A percentile compares a stretch with the other conserved stretches of the same genome.
phyloP scores from a whole-genome alignment of 78 protist genomes.

The Pigoraptor vietnamica region DNA sequence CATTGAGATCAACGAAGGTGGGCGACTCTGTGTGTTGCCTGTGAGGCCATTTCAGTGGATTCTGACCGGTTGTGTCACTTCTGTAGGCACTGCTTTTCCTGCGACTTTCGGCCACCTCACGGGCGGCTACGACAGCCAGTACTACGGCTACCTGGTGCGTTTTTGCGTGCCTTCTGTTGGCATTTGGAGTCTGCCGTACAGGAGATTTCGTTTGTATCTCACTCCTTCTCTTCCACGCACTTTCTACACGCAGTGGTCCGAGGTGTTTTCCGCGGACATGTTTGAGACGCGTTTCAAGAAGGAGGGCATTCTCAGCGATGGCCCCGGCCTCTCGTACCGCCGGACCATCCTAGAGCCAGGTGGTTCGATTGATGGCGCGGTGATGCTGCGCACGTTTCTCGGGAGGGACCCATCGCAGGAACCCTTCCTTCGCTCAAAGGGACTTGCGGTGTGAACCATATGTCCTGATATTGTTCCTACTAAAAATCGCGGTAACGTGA shows the following conservation, averaged over 20 bases:
- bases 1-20: not conserved
- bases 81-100: slow-evolving; percentile 16
- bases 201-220: no score
- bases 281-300: slow-evolving; percentile 16
- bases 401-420: slow-evolving; percentile 44
- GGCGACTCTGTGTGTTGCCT: not conserved
- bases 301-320: slow-evolving; percentile 24
- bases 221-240: no score
- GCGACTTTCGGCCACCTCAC: slow-evolving; percentile 47
- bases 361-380: slow-evolving; percentile 35
- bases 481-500: no score
- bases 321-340: slow-evolving; percentile 14
- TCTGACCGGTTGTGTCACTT: not conserved
- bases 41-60: not conserved
- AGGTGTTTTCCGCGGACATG: slow-evolving; percentile 50
- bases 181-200: no score
- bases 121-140: slow-evolving; percentile 62
- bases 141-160: slow-evolving; percentile 59
- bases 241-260: slow-evolving; percentile 28
- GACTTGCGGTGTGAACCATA: not conserved
- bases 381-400: slow-evolving; percentile 36
- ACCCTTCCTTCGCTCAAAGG: slow-evolving; percentile 40
- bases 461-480: no score
- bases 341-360: slow-evolving; percentile 22
- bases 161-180: no score